Conservation (phyloP, 2,329 filamentous ascomycete genomes). For the Neopestalotiopsis rosae region DNA sequence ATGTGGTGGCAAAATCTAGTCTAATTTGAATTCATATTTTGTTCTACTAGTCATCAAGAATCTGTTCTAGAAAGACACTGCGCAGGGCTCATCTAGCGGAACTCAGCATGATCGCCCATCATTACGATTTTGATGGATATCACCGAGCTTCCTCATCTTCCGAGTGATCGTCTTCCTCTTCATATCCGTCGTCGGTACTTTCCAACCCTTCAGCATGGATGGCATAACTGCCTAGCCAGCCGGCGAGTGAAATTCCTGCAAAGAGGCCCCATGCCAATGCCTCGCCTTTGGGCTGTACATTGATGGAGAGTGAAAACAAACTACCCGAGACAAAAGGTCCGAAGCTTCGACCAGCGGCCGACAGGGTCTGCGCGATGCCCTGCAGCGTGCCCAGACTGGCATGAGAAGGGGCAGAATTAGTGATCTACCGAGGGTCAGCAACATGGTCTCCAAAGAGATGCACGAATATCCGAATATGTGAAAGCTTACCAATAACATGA, state of each 20-base stretch:
- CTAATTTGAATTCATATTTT: not conserved
- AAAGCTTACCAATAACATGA: slow-evolving; percentile 78
- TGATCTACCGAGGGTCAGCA: slow-evolving; percentile 65
- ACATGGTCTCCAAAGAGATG: slow-evolving; percentile 4
- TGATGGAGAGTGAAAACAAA: slow-evolving; percentile 80
- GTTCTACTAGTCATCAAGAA: not conserved
- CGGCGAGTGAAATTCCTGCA: slow-evolving; percentile 79
- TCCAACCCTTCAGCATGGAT: slow-evolving; percentile 71
- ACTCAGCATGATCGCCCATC: not conserved
- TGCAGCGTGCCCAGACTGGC: slow-evolving; percentile 89
- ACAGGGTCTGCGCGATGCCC: slow-evolving; percentile 91
- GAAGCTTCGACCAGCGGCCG: slow-evolving; percentile 84
- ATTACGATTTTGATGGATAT: not conserved
- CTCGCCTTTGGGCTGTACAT: slow-evolving; percentile 80
- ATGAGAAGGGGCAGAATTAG: slow-evolving; percentile 87
- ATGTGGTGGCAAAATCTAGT: not conserved
- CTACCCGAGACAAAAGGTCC: slow-evolving; percentile 89
- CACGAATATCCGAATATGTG: not conserved
- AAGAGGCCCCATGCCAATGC: slow-evolving; percentile 87
- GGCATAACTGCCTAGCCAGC: slow-evolving; percentile 79
- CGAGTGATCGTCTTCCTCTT: slow-evolving; percentile 36
- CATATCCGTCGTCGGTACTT: slow-evolving; percentile 57
- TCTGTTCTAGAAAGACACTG: not conserved
- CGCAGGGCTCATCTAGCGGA: not conserved
- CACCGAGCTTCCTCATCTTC: slow-evolving; percentile 23